Conservation (phyloP, 306 rosid genomes). For the Urtica urens region DNA sequence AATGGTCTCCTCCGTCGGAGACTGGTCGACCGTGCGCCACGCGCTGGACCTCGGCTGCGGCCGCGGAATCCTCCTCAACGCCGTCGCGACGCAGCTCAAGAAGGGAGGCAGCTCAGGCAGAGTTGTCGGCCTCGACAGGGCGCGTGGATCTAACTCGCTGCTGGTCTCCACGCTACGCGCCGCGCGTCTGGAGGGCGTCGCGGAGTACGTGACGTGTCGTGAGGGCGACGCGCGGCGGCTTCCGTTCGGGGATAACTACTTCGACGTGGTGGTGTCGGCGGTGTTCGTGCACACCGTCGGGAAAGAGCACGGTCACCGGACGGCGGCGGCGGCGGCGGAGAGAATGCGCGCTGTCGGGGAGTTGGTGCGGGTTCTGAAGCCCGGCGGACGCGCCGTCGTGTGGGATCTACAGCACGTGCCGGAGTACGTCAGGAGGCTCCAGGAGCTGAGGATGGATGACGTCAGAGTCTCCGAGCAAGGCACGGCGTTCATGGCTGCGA, state of each 20-base stretch:
- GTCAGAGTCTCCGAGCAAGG: slow-evolving; percentile 73
- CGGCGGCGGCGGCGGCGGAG: slow-evolving; percentile 94
- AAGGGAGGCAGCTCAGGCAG: slow-evolving; percentile 90
- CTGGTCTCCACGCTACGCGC: slow-evolving; percentile 57
- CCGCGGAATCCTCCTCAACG: slow-evolving; percentile 83
- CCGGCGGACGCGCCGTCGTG: slow-evolving; percentile 79
- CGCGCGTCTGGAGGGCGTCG: slow-evolving; percentile 80
- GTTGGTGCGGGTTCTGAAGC: slow-evolving; percentile 78
- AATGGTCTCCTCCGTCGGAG: slow-evolving; percentile 63
- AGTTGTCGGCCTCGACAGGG: slow-evolving; percentile 75
- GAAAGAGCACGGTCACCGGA: slow-evolving; percentile 60
- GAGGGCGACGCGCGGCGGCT: slow-evolving; percentile 80
- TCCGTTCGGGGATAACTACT: slow-evolving; percentile 81
- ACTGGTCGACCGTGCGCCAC: slow-evolving; percentile 91
- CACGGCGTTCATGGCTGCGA: slow-evolving; percentile 87
- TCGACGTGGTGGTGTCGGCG: slow-evolving; percentile 92
- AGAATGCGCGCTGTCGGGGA: slow-evolving; percentile 90
- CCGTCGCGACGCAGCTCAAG: slow-evolving; percentile 83
- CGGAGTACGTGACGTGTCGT: slow-evolving; percentile 87
- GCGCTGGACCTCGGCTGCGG: slow-evolving; percentile 98
- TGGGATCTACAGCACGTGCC: slow-evolving; percentile 96
- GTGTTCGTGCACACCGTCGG: slow-evolving; percentile 91
- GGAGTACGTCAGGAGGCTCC: slow-evolving; percentile 69
- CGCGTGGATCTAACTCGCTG: slow-evolving; percentile 33
- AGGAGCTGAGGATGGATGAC: slow-evolving; percentile 92